phyloP scores from a whole-genome alignment of 2,329 filamentous ascomycete species.

The Pseudogymnoascus destructans region DNA sequence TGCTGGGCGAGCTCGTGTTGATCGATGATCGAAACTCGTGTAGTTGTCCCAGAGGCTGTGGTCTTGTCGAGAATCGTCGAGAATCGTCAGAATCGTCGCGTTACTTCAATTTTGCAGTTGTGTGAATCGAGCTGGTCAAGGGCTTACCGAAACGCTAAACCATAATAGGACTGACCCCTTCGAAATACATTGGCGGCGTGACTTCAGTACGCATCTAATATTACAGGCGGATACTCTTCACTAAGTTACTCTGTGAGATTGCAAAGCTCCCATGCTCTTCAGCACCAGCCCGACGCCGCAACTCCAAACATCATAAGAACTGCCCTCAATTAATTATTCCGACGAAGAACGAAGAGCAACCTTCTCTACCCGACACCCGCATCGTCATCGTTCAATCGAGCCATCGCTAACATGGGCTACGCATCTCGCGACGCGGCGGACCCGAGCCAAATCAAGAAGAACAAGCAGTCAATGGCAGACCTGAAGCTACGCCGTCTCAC shows the following conservation, averaged over 20 bases:
- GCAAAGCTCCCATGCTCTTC: background rate
- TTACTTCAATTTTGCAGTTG: background rate
- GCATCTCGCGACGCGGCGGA: conserved; percentile 55
- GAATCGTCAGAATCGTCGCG: background rate
- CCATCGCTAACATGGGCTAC: conserved; percentile 31
- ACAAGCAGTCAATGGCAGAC: conserved; percentile 98
- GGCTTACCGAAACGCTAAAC: background rate
- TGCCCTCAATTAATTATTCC: background rate
- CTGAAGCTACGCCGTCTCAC: conserved; percentile 92
- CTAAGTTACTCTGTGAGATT: background rate
- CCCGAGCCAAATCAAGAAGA: conserved; percentile 64
- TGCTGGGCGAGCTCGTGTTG: background rate
- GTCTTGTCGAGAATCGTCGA: background rate
- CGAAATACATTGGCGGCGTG: background rate
- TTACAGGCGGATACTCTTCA: background rate
- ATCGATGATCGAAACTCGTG: background rate
- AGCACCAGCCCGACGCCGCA: background rate
- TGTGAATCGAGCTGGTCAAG: background rate
- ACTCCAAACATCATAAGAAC: background rate
- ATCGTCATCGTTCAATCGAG: background rate
- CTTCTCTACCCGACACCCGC: background rate
- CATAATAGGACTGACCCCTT: background rate
- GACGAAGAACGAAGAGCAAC: background rate
- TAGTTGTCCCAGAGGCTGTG: background rate
- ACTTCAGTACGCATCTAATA: background rate